Evolutionary conservation across 2,329 filamentous ascomycete genomes (phyloP).

Genomic region (Neonectria punicea): DNA sequence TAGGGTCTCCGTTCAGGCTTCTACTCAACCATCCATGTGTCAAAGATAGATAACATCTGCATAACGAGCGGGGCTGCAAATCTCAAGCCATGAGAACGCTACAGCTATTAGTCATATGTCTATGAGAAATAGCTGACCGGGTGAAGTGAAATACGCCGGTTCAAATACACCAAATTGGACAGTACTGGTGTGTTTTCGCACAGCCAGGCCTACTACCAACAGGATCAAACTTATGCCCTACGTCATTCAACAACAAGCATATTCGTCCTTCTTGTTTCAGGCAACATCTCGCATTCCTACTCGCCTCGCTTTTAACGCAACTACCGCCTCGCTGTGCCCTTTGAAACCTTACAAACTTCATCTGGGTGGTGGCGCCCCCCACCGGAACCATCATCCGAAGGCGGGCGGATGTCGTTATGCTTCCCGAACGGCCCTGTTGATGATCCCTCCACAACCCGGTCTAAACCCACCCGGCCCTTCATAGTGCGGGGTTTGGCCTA

Average conservation of each 20-base stretch:
- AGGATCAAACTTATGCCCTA: background rate
- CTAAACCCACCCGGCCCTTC: conserved; percentile 13
- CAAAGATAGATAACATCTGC: no score
- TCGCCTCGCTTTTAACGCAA: no score
- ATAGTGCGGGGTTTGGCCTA: conserved; percentile 31
- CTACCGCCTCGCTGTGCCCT: background rate
- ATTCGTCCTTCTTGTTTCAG: background rate
- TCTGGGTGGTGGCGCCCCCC: conserved; percentile 1
- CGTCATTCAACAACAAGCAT: background rate
- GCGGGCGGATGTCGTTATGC: conserved; percentile 6
- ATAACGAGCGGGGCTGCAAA: background rate
- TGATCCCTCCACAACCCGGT: conserved; percentile 32
- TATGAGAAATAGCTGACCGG: background rate
- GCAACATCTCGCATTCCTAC: background rate
- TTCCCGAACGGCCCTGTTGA: conserved; percentile 16
- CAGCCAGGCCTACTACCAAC: background rate
- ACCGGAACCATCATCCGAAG: conserved; percentile 10
- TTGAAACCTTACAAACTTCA: background rate
- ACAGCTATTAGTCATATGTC: background rate
- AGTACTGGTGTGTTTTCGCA: background rate
- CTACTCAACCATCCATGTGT: background rate
- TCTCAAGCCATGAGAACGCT: background rate
- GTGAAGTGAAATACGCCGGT: background rate
- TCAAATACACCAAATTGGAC: background rate
- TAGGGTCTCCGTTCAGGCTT: background rate